Conservation (phyloP, 257 asterid species). For the Nicotiana knightiana region DNA sequence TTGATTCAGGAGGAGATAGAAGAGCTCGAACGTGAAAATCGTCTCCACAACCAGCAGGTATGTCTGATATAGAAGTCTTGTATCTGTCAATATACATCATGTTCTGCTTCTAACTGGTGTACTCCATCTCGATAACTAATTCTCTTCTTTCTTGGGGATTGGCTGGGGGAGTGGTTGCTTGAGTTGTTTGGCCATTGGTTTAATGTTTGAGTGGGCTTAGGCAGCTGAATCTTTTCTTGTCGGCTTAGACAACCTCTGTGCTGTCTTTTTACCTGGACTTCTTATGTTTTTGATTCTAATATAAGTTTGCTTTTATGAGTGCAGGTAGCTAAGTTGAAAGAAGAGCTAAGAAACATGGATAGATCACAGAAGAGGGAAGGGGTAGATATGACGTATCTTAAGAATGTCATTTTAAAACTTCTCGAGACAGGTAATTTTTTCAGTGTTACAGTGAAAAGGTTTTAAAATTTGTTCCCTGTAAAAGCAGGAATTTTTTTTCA, state of each 20-base stretch:
- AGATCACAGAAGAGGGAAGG: slow-evolving; percentile 94
- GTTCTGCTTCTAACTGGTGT: not conserved
- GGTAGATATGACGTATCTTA: slow-evolving; percentile 94
- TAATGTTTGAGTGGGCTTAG: not conserved
- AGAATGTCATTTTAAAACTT: slow-evolving; percentile 86
- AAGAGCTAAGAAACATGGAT: slow-evolving; percentile 90
- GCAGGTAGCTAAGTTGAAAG: slow-evolving; percentile 88
- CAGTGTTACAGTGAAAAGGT: not conserved
- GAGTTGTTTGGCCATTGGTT: not conserved
- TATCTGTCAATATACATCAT: not conserved
- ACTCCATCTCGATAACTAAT: not conserved
- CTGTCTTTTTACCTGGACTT: not conserved
- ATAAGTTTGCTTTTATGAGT: slow-evolving; percentile 19
- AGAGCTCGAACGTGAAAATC: slow-evolving; percentile 98
- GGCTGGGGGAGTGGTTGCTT: not conserved
- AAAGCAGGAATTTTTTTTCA: not conserved
- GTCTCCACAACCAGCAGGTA: slow-evolving; percentile 97
- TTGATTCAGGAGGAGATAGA: slow-evolving; percentile 86
- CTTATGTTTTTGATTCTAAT: slow-evolving; percentile 1
- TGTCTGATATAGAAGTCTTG: not conserved
- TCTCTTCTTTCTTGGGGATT: not conserved
- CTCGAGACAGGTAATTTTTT: slow-evolving; percentile 74
- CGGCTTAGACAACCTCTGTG: not conserved
- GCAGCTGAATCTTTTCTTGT: slow-evolving; percentile 2
- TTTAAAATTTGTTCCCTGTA: slow-evolving; percentile 1